Base-by-base conservation (phyloP, 2,329 filamentous ascomycete genomes). In the Tolypocladium tundrense region DNA sequence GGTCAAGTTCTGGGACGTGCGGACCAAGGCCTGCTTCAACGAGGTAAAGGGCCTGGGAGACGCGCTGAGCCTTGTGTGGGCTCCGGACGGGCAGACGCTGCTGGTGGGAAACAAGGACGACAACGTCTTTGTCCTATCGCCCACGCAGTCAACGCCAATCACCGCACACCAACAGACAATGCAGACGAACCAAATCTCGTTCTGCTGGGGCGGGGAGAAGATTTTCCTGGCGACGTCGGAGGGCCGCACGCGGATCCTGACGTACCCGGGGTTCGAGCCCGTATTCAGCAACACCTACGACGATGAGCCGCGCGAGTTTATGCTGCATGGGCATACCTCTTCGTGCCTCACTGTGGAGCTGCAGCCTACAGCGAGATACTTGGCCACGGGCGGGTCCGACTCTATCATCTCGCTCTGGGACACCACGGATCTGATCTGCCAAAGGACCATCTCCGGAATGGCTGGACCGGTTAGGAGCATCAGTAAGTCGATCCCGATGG, bases 1-100 rank as follows among this genome's bases (percentile, higher is more conserved):
- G 39, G 85, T 89, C 60, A 85, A 88, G 68, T 85, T 93, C 64
- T 93, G 89, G 89, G 89, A 93, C 67, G 88, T 91, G 14, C 79
- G 88, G 65, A 87, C 81, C 59, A 90, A 88, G 68, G 79, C 81
- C 1, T 86, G 85, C 64, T 79, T 87, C 61, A 88, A 88, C 56
- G 86, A 90, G 69, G 79, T 90, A 43, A 85, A 82, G 63, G 81
- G 80, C 5, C 76, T 86, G 52, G 87, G 85, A 9, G 82, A 85
- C 62, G 84, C 88, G 4, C 86, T 89, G 64, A 88, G 85, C 13
- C 75, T 93, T 59, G 85, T 82, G 0, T 93, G 89, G 89, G 81
- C 81, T 39, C 88, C 89, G 0, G 83, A 88, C 64, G 89, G 89
- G 2, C 78, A 81, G 57, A 83, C 82, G 51, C 73, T 93, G 52